Base-by-base conservation (phyloP, 768 basidiomycete genomes). In the Fistulinella prunicolor region DNA sequence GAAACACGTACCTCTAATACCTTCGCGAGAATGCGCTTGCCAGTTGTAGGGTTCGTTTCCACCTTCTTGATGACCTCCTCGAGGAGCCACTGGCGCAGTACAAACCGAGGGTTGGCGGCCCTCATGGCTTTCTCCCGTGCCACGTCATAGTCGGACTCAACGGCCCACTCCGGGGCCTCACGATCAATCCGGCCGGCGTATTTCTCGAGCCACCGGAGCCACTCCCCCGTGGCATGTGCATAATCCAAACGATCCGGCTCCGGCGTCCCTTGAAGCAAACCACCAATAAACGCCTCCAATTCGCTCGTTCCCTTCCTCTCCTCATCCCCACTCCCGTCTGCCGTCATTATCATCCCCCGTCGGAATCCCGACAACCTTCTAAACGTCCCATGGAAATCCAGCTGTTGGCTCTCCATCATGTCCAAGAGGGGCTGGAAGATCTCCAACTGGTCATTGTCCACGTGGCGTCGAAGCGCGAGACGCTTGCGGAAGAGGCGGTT, bases 381-480 rank as follows among this genome's bases (percentile, higher is more conserved):
- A 77, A 97, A 91, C 3, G 92, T 86, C 13, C 79, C 76, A 60
- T 93, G 84, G 69, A 93, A 95, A 69, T 98, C 96, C n/a, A 97
- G 74, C 42, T 74, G 72, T 53, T 93, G 80, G 2, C 66, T 63
- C 47, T 85, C 79, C 70, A 98, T 79, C 28, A 94, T 66, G 34
- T 80, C 73, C n/a, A 97, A 73, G 35, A 94, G 75, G 1, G 86
- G 85, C 8, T 75, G 75, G 52, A 85, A 73, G 35, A 94, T 61
- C 30, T 65, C 58, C 1, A 69, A 59, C 47, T 88, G 84, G 68
- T 96, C 93, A 1, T 64, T 70, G 2, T 72, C 46, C 20, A 80
- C 74, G 23, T 70, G 55, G n/a, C 72, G 73, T 37, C 77, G 75
- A 26, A 98, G 74, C 0, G 85, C 94, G 23, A 97, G 83, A 10